Evolutionary conservation across 345 rosid species (phyloP).

Genomic region (Odontarrhena argentea): DNA sequence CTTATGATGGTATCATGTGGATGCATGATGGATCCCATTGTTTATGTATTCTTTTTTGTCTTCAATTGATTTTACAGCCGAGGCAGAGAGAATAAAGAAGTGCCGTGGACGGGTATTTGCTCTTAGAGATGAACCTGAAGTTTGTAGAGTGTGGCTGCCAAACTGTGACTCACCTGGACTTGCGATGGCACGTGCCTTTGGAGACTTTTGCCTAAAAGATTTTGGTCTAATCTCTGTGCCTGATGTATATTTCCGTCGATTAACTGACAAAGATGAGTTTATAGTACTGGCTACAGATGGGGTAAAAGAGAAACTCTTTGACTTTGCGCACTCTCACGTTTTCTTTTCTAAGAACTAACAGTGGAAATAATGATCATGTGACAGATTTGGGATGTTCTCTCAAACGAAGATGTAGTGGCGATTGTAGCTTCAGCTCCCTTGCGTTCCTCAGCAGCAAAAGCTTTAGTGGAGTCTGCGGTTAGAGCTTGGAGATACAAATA

Average conservation of each 20-base stretch:
- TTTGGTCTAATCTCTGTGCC: conserved; percentile 97
- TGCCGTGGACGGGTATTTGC: conserved; percentile 94
- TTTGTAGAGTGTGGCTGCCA: conserved; percentile 95
- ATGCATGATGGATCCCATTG: conserved; percentile 13
- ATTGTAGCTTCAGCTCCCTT: conserved; percentile 73
- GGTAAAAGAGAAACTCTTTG: conserved; percentile 48
- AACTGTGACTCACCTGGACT: conserved; percentile 93
- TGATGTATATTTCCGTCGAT: conserved; percentile 64
- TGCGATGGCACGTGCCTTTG: conserved; percentile 99
- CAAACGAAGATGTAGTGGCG: conserved; percentile 84
- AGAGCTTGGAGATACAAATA: conserved; percentile 90
- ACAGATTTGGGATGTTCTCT: conserved; percentile 96
- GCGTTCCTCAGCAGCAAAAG: conserved; percentile 75
- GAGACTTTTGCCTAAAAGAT: conserved; percentile 98
- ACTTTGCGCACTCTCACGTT: not conserved
- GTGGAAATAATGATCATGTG: conserved; percentile 16
- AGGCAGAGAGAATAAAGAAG: conserved; percentile 89
- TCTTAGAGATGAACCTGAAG: conserved; percentile 95
- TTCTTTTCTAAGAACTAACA: not conserved
- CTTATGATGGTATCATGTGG: conserved; percentile 14
- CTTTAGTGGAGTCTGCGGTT: conserved; percentile 83
- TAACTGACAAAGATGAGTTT: conserved; percentile 81
- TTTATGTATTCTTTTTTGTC: not conserved
- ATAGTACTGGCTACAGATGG: conserved; percentile 97
- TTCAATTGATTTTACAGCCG: conserved; percentile 52